Conservation (phyloP, 495 filamentous ascomycete genomes). For the Podospora sp. region DNA sequence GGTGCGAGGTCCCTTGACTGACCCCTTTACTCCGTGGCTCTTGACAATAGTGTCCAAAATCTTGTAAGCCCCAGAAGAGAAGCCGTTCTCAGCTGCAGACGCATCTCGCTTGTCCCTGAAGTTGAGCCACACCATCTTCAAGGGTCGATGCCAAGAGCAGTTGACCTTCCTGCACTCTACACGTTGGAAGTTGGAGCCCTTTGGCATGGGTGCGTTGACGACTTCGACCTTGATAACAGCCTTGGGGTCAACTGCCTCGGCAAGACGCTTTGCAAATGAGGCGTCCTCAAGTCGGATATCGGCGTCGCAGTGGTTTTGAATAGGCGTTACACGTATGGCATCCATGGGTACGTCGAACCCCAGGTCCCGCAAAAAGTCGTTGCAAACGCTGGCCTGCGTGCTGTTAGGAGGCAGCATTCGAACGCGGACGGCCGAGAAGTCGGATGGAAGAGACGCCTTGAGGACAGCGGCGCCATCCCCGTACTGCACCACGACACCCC, state of each 20-base stretch:
- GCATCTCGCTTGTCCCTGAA: conserved; percentile 17
- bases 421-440: conserved; percentile 38
- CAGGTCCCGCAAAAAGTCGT: conserved; percentile 19
- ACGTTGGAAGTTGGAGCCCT: conserved; percentile 23
- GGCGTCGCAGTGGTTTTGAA: conserved; percentile 15
- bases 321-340: conserved; percentile 17
- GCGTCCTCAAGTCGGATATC: conserved; percentile 33
- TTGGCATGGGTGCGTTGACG: conserved; percentile 23
- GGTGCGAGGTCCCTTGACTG: too few species aligned
- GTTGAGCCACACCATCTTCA: conserved; percentile 33
- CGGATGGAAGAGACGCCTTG: conserved; percentile 29
- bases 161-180: conserved; percentile 38
- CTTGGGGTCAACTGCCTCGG: neutral
- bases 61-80: conserved; percentile 23
- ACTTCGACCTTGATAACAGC: conserved; percentile 10
- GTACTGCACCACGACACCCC: conserved; percentile 34
- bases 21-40: conserved; percentile 1
- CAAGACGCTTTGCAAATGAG: conserved; percentile 23
- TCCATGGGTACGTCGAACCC: conserved; percentile 13
- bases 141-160: conserved; percentile 38
- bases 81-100: conserved; percentile 22
- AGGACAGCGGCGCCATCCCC: conserved; percentile 31
- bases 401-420: conserved; percentile 28
- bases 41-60: conserved; percentile 17
- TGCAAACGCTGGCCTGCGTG: conserved; percentile 18